Percentiles rank a stretch among this genome's conserved stretches.
These are phyloP conservation scores for Cladosporium oxysporum DNA, from an alignment of 2,329 filamentous ascomycete species.

Conservation along the genomic window DNA sequence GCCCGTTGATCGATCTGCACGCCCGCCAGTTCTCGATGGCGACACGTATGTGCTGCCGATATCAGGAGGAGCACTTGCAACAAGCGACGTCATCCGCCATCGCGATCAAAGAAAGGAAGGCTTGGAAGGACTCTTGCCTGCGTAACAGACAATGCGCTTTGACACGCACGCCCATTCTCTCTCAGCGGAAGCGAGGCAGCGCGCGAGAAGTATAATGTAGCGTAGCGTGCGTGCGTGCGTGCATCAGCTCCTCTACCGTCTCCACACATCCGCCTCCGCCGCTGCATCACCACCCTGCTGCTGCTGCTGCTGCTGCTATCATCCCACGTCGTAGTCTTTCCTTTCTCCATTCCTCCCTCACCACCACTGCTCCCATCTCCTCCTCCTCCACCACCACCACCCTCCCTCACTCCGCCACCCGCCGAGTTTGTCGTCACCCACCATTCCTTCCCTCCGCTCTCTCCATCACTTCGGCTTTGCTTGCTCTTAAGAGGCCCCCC, in stretches of 20 bases:
- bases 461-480: slow-evolving; percentile 15
- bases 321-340: not conserved
- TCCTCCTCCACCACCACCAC: slow-evolving; percentile 4
- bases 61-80: not conserved
- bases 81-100: slow-evolving; percentile 4
- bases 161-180: not conserved
- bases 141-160: not conserved
- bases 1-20: not conserved
- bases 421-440: not conserved
- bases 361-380: not conserved
- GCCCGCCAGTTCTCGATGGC: slow-evolving; percentile 2
- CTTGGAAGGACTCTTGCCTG: not conserved
- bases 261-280: slow-evolving; percentile 8
- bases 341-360: not conserved
- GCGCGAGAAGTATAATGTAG: not conserved
- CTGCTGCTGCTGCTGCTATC: not conserved
- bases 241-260: not conserved
- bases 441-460: slow-evolving; percentile 8
- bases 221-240: too few species aligned
- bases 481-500: slow-evolving; percentile 1
- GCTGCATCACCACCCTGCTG: slow-evolving; percentile 5
- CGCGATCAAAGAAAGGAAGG: not conserved
- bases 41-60: not conserved
- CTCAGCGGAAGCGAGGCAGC: not conserved
- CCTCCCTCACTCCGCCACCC: not conserved